Base-by-base conservation (phyloP, 1,139 yeast genomes). In the Geotrichum siamense region DNA sequence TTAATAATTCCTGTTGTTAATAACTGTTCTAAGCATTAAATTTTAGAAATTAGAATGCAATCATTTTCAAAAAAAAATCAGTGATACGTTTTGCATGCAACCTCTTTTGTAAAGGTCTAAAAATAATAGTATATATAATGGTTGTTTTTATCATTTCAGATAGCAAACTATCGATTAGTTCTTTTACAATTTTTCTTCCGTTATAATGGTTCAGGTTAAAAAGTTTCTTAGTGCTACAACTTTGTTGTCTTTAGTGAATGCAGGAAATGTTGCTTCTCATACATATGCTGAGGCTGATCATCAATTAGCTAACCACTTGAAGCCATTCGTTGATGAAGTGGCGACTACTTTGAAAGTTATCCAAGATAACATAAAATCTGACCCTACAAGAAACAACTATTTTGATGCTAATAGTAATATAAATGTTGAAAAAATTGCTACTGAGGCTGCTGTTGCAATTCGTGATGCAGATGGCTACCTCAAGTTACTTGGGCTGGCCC, bases 171-270 rank as follows among this genome's bases (percentile, higher is more conserved):
- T n/a, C n/a, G n/a, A n/a, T n/a, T n/a, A n/a, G n/a, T n/a, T n/a
- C n/a, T n/a, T n/a, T n/a, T n/a, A n/a, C n/a, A n/a, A n/a, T n/a
- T n/a, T n/a, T n/a, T n/a, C n/a, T n/a, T n/a, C n/a, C n/a, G n/a
- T n/a, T n/a, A n/a, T n/a, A 23, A 41, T 41, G 44, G 44, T 41
- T 22, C 39, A 35, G 35, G 15, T 36, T 35, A 16, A 16, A 13
- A 16, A 6, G 5, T 2, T 40, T 17, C 13, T 40, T 10, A n/a
- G 36, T 3, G 39, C 39, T 20, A 36, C 39, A 6, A 36, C 36
- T 12, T 22, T 41, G 10, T n/a, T 32, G 3, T 4, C n/a, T 10
- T 15, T 19, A 3, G 21, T 23, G 19, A 12, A 21, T 4, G 37
- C 26, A 9, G 25, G 15, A 6, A 22, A 5, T 9, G 37, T 22